A percentile compares a stretch with the other conserved stretches of the same genome.
phyloP scores from a whole-genome alignment of 306 rosid species.

The Acacia crassicarpa region DNA sequence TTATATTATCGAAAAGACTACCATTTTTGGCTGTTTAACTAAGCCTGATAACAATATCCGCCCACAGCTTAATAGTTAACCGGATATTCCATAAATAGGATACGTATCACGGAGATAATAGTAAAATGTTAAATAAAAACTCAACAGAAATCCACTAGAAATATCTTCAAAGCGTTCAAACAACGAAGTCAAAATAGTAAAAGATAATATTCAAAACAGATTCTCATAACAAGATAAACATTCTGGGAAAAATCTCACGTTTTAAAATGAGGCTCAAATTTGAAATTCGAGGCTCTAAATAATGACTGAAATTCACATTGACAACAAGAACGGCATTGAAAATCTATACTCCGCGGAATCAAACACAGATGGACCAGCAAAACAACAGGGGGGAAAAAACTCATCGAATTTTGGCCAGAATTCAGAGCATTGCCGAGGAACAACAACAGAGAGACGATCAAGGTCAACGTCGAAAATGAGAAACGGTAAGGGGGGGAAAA shows the following conservation, averaged over 20 bases:
- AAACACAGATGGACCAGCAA: constrained; percentile 4
- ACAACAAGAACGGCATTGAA: not conserved
- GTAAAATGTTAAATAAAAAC: not conserved
- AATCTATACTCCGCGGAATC: constrained; percentile 9
- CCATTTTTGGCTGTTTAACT: constrained; percentile 24
- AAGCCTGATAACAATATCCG: constrained; percentile 38
- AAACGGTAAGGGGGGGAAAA: not conserved
- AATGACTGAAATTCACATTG: constrained; percentile 11
- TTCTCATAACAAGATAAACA: not conserved
- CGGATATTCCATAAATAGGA: constrained; percentile 38
- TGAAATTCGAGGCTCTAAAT: not conserved
- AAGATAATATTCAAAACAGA: constrained; percentile 12
- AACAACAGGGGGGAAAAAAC: not conserved
- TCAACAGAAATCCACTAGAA: not conserved
- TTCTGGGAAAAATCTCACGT: not conserved
- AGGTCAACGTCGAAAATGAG: constrained; percentile 19
- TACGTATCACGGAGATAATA: not conserved
- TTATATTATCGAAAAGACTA: constrained; percentile 31
- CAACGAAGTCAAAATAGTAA: not conserved
- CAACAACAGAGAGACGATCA: constrained; percentile 9
- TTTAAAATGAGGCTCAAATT: not conserved
- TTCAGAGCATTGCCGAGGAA: constrained; percentile 11
- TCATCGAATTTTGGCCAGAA: not conserved
- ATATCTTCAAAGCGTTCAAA: constrained; percentile 11
- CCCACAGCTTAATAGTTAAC: constrained; percentile 14